A percentile compares a stretch with the other conserved stretches of the same genome.
These are phyloP conservation scores for Penicillium simplicissimum DNA, from an alignment of 495 filamentous ascomycete genomes.

Conservation along the genomic window DNA sequence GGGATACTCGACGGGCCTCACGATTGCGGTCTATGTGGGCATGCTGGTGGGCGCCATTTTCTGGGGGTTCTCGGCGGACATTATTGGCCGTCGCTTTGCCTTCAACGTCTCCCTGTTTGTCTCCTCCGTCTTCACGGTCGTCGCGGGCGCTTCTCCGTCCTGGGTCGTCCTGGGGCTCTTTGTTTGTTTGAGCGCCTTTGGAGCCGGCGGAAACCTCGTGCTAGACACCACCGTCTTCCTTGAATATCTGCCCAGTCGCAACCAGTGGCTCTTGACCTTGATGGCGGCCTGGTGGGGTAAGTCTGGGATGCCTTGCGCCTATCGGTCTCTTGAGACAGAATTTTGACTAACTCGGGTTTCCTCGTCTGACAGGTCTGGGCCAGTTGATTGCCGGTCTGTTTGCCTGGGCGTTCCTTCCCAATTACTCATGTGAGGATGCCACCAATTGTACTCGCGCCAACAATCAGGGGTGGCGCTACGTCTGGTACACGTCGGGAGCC, in stretches of 20 bases:
- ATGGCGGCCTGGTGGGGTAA: conserved; percentile 55
- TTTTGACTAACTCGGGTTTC: background rate
- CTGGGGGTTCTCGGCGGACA: conserved; percentile 55
- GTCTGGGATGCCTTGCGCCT: background rate
- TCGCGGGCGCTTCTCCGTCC: conserved; percentile 50
- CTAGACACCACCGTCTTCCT: conserved; percentile 65
- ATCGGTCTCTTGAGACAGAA: background rate
- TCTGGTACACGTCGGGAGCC: conserved; percentile 59
- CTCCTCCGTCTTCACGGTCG: conserved; percentile 48
- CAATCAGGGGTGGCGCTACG: conserved; percentile 59
- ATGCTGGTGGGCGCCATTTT: conserved; percentile 55
- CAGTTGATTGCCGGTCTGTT: conserved; percentile 39
- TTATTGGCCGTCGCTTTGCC: conserved; percentile 55
- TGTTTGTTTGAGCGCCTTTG: conserved; percentile 47
- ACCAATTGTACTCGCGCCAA: conserved; percentile 43
- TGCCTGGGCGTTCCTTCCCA: conserved; percentile 50
- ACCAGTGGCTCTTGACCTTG: conserved; percentile 50
- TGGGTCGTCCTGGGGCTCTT: conserved; percentile 53
- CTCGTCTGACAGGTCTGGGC: conserved; percentile 9
- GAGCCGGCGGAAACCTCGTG: conserved; percentile 66
- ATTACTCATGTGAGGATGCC: conserved; percentile 33
- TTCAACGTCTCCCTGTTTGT: conserved; percentile 55
- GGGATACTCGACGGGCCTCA: conserved; percentile 41
- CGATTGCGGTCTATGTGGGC: conserved; percentile 23
- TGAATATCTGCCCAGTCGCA: conserved; percentile 49